These are phyloP conservation scores for Solanum bulbocastanum DNA, from an alignment of 257 asterid genomes.

Conservation along the genomic window DNA sequence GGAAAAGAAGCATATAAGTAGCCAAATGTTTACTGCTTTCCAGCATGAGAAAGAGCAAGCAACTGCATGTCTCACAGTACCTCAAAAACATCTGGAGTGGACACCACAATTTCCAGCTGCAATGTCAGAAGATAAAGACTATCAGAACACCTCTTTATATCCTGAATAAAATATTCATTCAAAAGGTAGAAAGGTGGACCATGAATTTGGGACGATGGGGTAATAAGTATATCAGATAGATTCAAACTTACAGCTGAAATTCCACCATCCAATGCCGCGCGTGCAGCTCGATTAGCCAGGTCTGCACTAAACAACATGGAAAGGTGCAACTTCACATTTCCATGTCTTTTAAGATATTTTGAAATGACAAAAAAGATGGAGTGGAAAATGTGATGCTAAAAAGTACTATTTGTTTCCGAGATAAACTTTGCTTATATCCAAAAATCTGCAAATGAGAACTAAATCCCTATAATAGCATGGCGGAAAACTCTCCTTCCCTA, in stretches of 20 bases:
- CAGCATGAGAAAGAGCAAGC: neutral
- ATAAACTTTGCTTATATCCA: neutral
- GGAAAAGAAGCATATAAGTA: neutral
- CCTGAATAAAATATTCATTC: neutral
- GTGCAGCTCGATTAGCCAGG: constrained; percentile 70
- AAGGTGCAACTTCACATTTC: neutral
- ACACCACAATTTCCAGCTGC: constrained; percentile 72
- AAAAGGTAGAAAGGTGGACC: neutral
- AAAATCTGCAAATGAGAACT: neutral
- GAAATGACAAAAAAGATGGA: neutral
- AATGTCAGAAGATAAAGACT: constrained; percentile 1
- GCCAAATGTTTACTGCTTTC: neutral
- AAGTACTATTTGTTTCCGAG: neutral
- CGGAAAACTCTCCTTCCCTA: neutral
- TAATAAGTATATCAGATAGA: neutral
- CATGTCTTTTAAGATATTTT: neutral
- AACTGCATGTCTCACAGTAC: constrained; percentile 17
- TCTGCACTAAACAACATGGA: constrained; percentile 48
- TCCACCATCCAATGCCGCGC: constrained; percentile 65
- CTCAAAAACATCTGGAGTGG: constrained; percentile 74
- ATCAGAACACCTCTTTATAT: neutral
- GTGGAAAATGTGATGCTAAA: neutral
- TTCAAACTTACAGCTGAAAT: constrained; percentile 54
- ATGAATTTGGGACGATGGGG: neutral
- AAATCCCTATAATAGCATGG: neutral